A percentile compares a stretch with the other conserved stretches of the same genome.
Conservation (phyloP, 2,329 filamentous ascomycete genomes). For the Diaporthe citri region DNA sequence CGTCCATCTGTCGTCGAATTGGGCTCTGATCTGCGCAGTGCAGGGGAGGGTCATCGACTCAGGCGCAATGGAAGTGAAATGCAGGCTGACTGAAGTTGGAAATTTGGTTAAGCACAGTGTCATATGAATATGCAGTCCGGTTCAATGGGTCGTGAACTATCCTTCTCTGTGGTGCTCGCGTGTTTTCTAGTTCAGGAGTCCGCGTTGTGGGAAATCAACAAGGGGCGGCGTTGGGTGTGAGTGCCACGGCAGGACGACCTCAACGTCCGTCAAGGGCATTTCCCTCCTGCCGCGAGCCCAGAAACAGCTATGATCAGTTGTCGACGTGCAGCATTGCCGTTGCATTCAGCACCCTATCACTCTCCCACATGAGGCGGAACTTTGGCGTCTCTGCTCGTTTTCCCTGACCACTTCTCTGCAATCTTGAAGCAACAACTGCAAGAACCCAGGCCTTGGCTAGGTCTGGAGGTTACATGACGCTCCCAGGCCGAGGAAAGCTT, state of each 20-base stretch:
- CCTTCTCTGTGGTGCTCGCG: not conserved
- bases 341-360: not conserved
- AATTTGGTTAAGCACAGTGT: not conserved
- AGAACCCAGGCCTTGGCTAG: too few species aligned
- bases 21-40: not conserved
- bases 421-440: not conserved
- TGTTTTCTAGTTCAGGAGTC: not conserved
- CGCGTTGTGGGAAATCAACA: not conserved
- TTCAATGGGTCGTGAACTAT: fast-evolving
- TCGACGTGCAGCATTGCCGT: not conserved
- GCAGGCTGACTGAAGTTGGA: not conserved
- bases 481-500: not conserved
- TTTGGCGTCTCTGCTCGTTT: not conserved
- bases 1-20: not conserved
- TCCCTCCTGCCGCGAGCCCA: not conserved
- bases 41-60: too few species aligned
- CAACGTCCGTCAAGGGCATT: not conserved
- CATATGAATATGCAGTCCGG: not conserved
- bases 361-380: not conserved
- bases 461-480: not conserved
- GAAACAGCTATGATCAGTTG: not conserved
- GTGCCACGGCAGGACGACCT: not conserved
- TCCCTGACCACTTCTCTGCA: not conserved
- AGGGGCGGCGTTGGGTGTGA: not conserved
- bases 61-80: not conserved